phyloP scores from a whole-genome alignment of 1,284 basidiomycete genomes.

The Ceratorhiza oryzae-sativae region DNA sequence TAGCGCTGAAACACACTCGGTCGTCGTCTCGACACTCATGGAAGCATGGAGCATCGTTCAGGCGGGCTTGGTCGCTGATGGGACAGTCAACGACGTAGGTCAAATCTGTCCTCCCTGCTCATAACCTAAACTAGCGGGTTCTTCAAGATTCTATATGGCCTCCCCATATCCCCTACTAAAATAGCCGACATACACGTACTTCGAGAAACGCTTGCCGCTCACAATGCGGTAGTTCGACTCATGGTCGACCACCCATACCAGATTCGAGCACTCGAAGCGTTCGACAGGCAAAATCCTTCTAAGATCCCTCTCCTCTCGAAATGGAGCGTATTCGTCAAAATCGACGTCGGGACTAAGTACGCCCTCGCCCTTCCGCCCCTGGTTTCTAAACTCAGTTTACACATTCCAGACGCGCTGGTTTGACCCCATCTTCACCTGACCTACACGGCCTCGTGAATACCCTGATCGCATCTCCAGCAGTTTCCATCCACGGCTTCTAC shows the following conservation, averaged over 20 bases:
- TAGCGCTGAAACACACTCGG: constrained; percentile 61
- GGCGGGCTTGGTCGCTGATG: constrained; percentile 73
- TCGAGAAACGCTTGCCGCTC: constrained; percentile 60
- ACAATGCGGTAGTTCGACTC: constrained; percentile 67
- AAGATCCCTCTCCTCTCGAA: constrained; percentile 49
- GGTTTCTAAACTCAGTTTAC: not conserved
- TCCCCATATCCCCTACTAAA: constrained; percentile 75
- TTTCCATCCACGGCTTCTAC: constrained; percentile 84
- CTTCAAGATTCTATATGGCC: constrained; percentile 76
- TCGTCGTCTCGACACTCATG: constrained; percentile 80
- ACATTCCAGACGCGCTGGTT: constrained; percentile 75
- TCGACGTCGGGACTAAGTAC: constrained; percentile 78
- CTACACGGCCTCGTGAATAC: constrained; percentile 65
- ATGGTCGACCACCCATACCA: constrained; percentile 81
- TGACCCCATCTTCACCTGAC: constrained; percentile 59
- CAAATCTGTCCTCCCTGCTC: constrained; percentile 36
- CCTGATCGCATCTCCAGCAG: constrained; percentile 60
- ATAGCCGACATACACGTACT: constrained; percentile 71
- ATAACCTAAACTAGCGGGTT: not conserved
- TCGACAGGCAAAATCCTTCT: constrained; percentile 53
- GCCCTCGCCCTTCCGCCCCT: constrained; percentile 38
- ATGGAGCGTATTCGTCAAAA: constrained; percentile 83
- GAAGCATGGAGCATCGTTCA: constrained; percentile 79
- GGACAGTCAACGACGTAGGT: constrained; percentile 74
- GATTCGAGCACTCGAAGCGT: constrained; percentile 67